A percentile compares a stretch with the other conserved stretches of the same genome.
Evolutionary conservation across 148 eudicot genomes (phyloP).

Genomic region (Salicornia ramosissima): DNA sequence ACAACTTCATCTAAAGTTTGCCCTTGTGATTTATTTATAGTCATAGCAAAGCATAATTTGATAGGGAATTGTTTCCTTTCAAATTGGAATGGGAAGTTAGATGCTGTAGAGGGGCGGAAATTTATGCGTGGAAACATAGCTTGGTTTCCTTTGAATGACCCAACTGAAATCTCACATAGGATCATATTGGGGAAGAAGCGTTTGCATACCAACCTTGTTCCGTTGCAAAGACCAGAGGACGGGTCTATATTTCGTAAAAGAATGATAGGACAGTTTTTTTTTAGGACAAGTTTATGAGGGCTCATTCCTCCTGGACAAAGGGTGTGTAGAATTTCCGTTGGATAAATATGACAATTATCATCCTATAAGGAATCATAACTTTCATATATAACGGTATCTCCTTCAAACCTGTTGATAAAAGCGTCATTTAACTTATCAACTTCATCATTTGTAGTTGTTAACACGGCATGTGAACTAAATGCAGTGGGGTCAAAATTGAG

Average conservation of each 20-base stretch:
- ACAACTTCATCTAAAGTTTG: not conserved
- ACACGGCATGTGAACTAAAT: too few relatives aligned
- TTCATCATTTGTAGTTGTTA: not conserved
- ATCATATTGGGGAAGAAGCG: not conserved
- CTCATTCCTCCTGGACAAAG: conserved; percentile 7
- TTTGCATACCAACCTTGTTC: conserved; percentile 6
- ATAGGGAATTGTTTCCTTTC: conserved; percentile 8
- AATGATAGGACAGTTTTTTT: too few relatives aligned
- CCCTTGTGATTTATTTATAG: conserved; percentile 15
- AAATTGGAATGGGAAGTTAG: not conserved
- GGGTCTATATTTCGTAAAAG: not conserved
- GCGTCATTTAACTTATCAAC: not conserved
- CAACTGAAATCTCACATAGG: not conserved
- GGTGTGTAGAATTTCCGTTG: not conserved
- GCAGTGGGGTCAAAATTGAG: too few relatives aligned
- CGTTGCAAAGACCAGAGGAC: too few relatives aligned
- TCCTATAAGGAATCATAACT: not conserved
- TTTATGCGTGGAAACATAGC: conserved; percentile 1
- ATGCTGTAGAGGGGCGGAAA: not conserved
- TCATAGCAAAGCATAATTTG: conserved; percentile 12
- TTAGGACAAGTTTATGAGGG: not conserved
- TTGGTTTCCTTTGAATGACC: not conserved
- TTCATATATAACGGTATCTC: not conserved
- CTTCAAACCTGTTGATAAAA: not conserved
- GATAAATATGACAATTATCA: not conserved